Evolutionary conservation across 2,329 filamentous ascomycete species (phyloP).

Genomic region (Diplodia mutila): DNA sequence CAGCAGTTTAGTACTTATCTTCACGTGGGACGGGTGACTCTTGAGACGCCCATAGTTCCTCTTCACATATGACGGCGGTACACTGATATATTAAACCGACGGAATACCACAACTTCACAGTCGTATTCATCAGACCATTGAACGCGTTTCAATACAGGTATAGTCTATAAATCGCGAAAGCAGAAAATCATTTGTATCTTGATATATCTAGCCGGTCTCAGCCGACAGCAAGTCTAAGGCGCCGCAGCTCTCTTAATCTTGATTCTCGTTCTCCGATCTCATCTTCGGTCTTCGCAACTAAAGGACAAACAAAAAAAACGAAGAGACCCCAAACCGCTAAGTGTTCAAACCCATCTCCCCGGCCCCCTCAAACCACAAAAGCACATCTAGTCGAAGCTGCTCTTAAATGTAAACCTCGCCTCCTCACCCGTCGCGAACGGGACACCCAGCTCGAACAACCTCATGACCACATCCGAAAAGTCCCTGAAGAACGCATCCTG

Average conservation of each 20-base stretch:
- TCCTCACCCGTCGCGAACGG: constrained; percentile 68
- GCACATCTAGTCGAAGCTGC: constrained; percentile 42
- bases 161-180: not conserved
- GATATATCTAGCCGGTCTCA: not conserved
- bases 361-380: not conserved
- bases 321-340: not conserved
- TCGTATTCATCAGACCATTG: too few species aligned
- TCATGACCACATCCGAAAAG: constrained; percentile 76
- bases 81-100: too few species aligned
- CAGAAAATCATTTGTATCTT: not conserved
- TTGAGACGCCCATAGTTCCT: too few species aligned
- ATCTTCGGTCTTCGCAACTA: not conserved
- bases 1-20: too few species aligned
- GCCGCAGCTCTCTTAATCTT: not conserved
- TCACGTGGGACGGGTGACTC: too few species aligned
- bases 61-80: too few species aligned
- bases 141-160: not conserved
- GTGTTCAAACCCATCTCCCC: too few species aligned
- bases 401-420: constrained; percentile 51
- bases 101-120: too few species aligned
- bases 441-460: constrained; percentile 92
- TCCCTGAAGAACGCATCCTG: constrained; percentile 92
- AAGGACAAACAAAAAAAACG: not conserved
- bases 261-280: not conserved
- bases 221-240: not conserved